Percentiles rank a stretch among this genome's conserved stretches.
Conservation (phyloP, 495 filamentous ascomycete genomes). For the Annulohypoxylon maeteangense region DNA sequence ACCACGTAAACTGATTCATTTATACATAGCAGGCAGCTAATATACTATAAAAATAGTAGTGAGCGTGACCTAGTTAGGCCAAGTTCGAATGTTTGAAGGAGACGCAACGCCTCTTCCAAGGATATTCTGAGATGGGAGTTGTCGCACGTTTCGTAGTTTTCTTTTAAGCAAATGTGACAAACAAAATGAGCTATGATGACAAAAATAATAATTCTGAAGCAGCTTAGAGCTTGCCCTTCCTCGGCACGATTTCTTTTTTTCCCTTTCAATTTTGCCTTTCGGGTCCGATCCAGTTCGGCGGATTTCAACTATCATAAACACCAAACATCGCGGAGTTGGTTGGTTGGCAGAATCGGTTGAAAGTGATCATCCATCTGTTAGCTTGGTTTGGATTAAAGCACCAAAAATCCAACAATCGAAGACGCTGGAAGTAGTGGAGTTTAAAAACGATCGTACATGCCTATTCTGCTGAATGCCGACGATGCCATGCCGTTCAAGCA, state of each 20-base stretch:
- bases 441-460: slow-evolving; percentile 11
- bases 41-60: slow-evolving; percentile 25
- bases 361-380: slow-evolving; percentile 1
- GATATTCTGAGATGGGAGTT: not conserved
- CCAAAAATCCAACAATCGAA: not conserved
- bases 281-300: not conserved
- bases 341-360: not conserved
- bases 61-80: not conserved
- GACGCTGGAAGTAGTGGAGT: slow-evolving; percentile 5
- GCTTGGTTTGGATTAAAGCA: not conserved
- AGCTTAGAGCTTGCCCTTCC: slow-evolving; percentile 2
- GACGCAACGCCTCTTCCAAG: slow-evolving; percentile 20
- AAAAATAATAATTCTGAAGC: slow-evolving; percentile 32
- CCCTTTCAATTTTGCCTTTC: slow-evolving; percentile 1
- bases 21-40: not conserved
- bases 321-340: slow-evolving; percentile 2
- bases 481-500: not conserved
- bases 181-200: not conserved
- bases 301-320: not conserved
- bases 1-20: not conserved
- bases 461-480: slow-evolving; percentile 2
- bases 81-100: slow-evolving; percentile 12
- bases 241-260: slow-evolving; percentile 10
- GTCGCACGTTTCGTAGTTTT: slow-evolving; percentile 26
- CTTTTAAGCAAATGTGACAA: slow-evolving; percentile 32